Base-by-base conservation (phyloP, 2,329 filamentous ascomycete species). In the Purpureocillium takamizusanense region DNA sequence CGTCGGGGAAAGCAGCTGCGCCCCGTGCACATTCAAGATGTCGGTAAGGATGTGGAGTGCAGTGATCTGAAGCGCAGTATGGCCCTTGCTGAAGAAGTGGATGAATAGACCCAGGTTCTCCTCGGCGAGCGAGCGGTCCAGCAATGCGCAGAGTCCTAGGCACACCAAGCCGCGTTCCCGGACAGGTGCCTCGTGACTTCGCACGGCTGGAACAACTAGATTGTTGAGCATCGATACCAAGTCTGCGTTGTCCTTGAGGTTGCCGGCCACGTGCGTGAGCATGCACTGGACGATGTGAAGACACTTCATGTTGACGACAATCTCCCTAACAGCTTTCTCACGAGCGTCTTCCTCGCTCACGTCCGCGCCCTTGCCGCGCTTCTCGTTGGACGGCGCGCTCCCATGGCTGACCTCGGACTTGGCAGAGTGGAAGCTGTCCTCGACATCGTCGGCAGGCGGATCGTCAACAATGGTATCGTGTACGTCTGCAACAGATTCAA, bases 141-240 rank as follows among this genome's bases (percentile, higher is more conserved):
- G 78, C 23, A 98, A 72, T 49, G 89, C 89, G 59, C 88, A 95
- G 9, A 98, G 71, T 4, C 92, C 92, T 9, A 98, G 67, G 52
- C 90, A 97, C 15, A 94, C 72, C 11, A 98, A 69, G 14, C 92
- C 92, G 40, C 87, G 78, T 62, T 98, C 92, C 44, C 92, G 79
- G 33, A 98, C 88, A 1, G 89, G 87, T 5, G 87, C 86, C 56
- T 97, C 89, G 50, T 95, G 87, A 53, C 85, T 92, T 47, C 90
- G 81, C 13, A 98, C 90, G 21, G 92, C 92, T 7, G 92, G 92
- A 2, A 98, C 88, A 32, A 98, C 86, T 8, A 98, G 74, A 48
- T 92, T 97, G 67, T 98, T 97, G 36, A 98, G 72, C 84, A 97
- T 95, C n/a, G 86, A 86, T 4, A 94, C 86, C n/a, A 97, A 66